phyloP scores from a whole-genome alignment of 371 early-diverging fungal genomes.

The Apophysomyces elegans region DNA sequence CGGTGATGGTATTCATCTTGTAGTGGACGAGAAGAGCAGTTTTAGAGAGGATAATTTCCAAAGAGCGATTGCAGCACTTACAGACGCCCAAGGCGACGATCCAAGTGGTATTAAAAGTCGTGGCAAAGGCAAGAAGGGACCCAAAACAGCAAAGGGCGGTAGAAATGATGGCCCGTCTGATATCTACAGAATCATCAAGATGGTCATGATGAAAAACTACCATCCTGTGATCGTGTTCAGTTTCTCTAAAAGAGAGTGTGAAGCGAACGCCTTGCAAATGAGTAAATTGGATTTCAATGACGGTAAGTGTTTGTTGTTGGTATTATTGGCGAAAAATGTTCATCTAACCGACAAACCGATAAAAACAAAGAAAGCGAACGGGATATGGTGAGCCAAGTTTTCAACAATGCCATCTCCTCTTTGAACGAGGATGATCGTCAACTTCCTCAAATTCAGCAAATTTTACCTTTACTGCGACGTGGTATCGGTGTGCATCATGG shows the following conservation, averaged over 20 bases:
- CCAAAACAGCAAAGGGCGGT: conserved; percentile 57
- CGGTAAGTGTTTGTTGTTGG: conserved; percentile 36
- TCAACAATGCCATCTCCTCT: conserved; percentile 91
- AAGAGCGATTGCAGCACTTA: conserved; percentile 78
- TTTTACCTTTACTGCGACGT: conserved; percentile 93
- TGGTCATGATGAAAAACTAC: conserved; percentile 93
- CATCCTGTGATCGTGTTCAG: conserved; percentile 99
- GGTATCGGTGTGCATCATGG: conserved; percentile 99
- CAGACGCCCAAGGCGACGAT: conserved; percentile 66
- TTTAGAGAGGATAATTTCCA: conserved; percentile 97
- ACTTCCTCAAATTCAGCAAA: conserved; percentile 94
- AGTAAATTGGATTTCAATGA: conserved; percentile 94
- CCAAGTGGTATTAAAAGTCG: conserved; percentile 46
- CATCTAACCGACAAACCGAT: not conserved
- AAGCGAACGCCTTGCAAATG: conserved; percentile 90
- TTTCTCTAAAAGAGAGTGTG: conserved; percentile 98
- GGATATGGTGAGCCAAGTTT: conserved; percentile 89
- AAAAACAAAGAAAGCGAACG: conserved; percentile 72
- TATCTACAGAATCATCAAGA: conserved; percentile 92
- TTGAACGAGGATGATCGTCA: conserved; percentile 94
- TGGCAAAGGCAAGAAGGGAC: conserved; percentile 44
- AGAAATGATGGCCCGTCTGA: conserved; percentile 74
- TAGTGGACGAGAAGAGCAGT: conserved; percentile 94
- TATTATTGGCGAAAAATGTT: too few relatives aligned
- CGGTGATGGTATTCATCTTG: conserved; percentile 93